Percentiles rank a stretch among this genome's conserved stretches.
These are phyloP conservation scores for Ceratobasidium theobromae DNA, from an alignment of 1,284 basidiomycete species.

Conservation along the genomic window DNA sequence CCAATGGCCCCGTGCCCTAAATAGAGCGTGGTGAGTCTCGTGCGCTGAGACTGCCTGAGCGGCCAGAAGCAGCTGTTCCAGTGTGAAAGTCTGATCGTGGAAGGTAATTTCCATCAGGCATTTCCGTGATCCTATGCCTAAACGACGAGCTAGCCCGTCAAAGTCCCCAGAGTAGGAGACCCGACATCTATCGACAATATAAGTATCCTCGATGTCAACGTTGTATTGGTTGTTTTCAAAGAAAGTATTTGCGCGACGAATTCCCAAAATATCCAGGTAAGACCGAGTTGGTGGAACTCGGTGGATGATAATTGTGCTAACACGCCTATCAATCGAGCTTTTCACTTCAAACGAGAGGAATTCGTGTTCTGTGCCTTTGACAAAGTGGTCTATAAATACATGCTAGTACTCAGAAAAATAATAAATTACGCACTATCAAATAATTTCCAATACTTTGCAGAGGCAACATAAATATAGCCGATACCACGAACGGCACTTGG, in stretches of 20 bases:
- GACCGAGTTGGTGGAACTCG: neutral
- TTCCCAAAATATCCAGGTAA: neutral
- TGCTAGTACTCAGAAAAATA: no score
- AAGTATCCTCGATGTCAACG: neutral
- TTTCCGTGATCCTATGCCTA: neutral
- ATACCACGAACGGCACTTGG: neutral
- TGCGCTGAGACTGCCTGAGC: neutral
- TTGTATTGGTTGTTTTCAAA: neutral
- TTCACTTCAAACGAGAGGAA: neutral
- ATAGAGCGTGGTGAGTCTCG: neutral
- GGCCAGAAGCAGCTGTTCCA: neutral
- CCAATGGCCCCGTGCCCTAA: constrained; percentile 3
- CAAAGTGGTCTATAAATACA: no score
- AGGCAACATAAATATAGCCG: constrained; percentile 4
- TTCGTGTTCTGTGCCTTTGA: constrained; percentile 7
- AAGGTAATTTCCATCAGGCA: neutral
- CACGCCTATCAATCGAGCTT: neutral
- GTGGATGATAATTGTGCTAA: neutral
- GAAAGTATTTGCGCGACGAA: neutral
- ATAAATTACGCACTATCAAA: no score
- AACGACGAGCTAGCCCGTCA: neutral
- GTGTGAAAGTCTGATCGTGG: neutral
- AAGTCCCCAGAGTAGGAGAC: neutral
- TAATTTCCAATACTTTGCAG: constrained; percentile 1
- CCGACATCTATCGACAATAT: neutral